These are phyloP conservation scores for Ramalina peruviana DNA, from an alignment of 495 filamentous ascomycete genomes.

Conservation along the genomic window DNA sequence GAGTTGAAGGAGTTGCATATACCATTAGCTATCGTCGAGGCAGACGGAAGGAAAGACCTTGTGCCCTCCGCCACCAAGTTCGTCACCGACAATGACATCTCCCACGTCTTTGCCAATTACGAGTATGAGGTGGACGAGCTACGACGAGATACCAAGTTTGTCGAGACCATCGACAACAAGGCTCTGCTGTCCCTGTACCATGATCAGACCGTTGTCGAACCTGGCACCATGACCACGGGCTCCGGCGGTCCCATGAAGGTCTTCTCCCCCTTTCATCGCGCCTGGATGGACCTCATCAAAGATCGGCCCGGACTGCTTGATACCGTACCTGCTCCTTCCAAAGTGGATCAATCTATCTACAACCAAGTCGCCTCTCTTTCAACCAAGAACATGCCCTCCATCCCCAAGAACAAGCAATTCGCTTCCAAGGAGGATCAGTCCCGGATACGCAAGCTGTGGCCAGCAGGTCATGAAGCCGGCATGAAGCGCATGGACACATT, in stretches of 20 bases:
- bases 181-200: conserved; percentile 20
- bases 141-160: conserved; percentile 28
- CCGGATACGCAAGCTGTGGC: conserved; percentile 28
- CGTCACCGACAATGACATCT: conserved; percentile 22
- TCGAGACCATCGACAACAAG: conserved; percentile 15
- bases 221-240: conserved; percentile 21
- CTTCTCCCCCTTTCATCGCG: conserved; percentile 28
- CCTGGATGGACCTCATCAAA: conserved; percentile 24
- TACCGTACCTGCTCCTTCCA: conserved; percentile 18
- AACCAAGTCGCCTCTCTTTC: conserved; percentile 22
- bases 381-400: conserved; percentile 16
- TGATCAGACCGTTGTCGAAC: conserved; percentile 29
- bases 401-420: conserved; percentile 26
- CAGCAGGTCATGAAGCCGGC: conserved; percentile 27
- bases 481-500: conserved; percentile 26
- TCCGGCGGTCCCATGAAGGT: conserved; percentile 28
- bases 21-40: conserved; percentile 22
- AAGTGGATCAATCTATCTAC: conserved; percentile 14
- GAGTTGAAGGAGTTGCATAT: conserved; percentile 27
- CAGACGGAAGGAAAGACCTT: conserved; percentile 21
- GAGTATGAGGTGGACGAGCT: conserved; percentile 75
- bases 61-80: conserved; percentile 24
- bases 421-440: conserved; percentile 20
- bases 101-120: conserved; percentile 52
- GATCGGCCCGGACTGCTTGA: conserved; percentile 21